Conservation (phyloP, 2,329 filamentous ascomycete species). For the Fusarium piperis region DNA sequence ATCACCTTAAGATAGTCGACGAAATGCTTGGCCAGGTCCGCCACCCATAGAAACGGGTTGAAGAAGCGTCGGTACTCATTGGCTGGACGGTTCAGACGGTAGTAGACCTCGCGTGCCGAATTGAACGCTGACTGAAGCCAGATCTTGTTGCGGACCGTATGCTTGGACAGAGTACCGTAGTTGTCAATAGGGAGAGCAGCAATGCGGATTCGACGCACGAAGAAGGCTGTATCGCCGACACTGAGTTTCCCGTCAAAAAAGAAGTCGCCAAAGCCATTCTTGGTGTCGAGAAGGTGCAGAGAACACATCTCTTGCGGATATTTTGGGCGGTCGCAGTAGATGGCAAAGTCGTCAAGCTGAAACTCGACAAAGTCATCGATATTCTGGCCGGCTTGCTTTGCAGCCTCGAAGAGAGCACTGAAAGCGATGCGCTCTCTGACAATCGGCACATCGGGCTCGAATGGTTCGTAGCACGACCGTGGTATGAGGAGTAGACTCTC, state of each 20-base stretch:
- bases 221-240: constrained; percentile 53
- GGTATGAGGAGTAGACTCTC: constrained; percentile 42
- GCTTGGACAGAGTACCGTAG: constrained; percentile 61
- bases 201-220: constrained; percentile 67
- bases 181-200: constrained; percentile 70
- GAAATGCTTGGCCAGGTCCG: constrained; percentile 75
- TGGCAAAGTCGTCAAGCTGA: constrained; percentile 64
- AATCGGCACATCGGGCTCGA: constrained; percentile 39
- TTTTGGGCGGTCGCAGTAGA: constrained; percentile 58
- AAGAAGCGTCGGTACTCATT: constrained; percentile 71
- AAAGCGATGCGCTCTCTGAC: constrained; percentile 37
- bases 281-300: constrained; percentile 61
- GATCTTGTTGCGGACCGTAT: constrained; percentile 62
- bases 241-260: constrained; percentile 71
- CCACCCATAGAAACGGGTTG: constrained; percentile 74
- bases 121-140: constrained; percentile 70
- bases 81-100: constrained; percentile 66
- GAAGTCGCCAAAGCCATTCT: constrained; percentile 48
- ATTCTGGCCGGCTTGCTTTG: constrained; percentile 19
- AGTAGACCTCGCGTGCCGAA: constrained; percentile 63
- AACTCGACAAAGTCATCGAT: constrained; percentile 56
- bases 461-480: constrained; percentile 46
- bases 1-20: constrained; percentile 69
- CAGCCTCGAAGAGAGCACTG: constrained; percentile 3
- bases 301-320: constrained; percentile 62